Conservation (phyloP, 2,329 filamentous ascomycete genomes). For the Acarospora socialis region DNA sequence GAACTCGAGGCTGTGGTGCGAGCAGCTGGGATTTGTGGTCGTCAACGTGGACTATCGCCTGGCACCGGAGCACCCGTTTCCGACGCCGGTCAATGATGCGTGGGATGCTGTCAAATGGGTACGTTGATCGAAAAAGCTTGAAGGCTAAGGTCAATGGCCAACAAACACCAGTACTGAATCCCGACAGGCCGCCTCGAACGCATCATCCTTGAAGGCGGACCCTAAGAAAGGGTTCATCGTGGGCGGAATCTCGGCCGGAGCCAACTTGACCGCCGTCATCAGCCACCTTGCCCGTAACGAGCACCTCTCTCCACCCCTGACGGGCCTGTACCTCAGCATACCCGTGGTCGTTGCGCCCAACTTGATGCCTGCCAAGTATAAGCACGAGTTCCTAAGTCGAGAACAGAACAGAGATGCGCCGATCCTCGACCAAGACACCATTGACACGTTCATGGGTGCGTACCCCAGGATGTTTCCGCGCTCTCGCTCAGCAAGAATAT, state of each 20-base stretch:
- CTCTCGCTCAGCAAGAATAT: too few relatives aligned
- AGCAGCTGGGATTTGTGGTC: too few relatives aligned
- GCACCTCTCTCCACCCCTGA: constrained; percentile 29
- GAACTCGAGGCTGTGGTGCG: too few relatives aligned
- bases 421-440: constrained; percentile 19
- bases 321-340: constrained; percentile 33
- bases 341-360: constrained; percentile 22
- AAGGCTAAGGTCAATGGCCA: too few relatives aligned
- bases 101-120: too few relatives aligned
- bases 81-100: too few relatives aligned
- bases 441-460: constrained; percentile 17
- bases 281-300: constrained; percentile 29
- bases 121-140: too few relatives aligned
- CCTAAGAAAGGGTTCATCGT: constrained; percentile 34
- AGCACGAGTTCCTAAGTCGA: background rate
- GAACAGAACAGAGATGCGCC: constrained; percentile 29
- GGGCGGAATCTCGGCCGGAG: constrained; percentile 36
- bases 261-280: constrained; percentile 25
- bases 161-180: too few relatives aligned
- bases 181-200: background rate
- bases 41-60: constrained; percentile 33
- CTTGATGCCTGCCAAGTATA: constrained; percentile 27
- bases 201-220: constrained; percentile 18
- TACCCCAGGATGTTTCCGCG: too few relatives aligned
- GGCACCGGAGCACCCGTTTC: constrained; percentile 34